These are phyloP conservation scores for Basidiobolus meristosporus DNA, from an alignment of 371 early-diverging fungal species.

Conservation along the genomic window DNA sequence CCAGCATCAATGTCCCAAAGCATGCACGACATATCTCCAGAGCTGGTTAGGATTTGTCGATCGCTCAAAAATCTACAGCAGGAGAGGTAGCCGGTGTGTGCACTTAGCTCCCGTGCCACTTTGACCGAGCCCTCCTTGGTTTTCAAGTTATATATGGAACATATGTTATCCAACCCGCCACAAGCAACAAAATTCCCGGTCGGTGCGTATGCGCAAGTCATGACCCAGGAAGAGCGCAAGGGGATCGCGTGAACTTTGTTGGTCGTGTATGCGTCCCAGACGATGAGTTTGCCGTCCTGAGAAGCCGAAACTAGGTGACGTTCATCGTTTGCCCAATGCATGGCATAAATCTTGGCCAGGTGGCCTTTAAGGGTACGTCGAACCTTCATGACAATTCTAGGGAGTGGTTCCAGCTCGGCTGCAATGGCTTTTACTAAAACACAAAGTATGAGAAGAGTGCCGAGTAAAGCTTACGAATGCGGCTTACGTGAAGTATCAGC, in stretches of 20 bases:
- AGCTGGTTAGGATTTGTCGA: constrained; percentile 80
- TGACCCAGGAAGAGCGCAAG: constrained; percentile 95
- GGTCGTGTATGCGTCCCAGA: constrained; percentile 95
- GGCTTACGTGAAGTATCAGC: constrained; percentile 85
- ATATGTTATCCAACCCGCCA: constrained; percentile 96
- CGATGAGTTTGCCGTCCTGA: constrained; percentile 96
- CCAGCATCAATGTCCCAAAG: constrained; percentile 97
- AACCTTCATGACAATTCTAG: constrained; percentile 82
- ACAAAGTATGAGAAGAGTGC: too few relatives aligned
- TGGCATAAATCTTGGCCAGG: constrained; percentile 95
- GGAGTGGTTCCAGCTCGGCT: constrained; percentile 50
- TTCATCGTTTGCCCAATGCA: constrained; percentile 95
- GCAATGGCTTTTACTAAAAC: too few relatives aligned
- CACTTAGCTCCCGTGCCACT: constrained; percentile 82
- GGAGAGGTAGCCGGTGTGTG: constrained; percentile 91
- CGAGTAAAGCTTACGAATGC: too few relatives aligned
- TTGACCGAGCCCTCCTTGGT: constrained; percentile 76
- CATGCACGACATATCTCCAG: constrained; percentile 97
- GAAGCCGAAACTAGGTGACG: constrained; percentile 91
- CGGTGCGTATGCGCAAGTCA: constrained; percentile 97
- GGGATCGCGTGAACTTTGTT: constrained; percentile 97
- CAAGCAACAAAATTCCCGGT: constrained; percentile 94
- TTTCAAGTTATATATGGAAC: constrained; percentile 88
- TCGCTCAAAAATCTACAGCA: constrained; percentile 92
- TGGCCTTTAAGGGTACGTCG: constrained; percentile 96